Evolutionary conservation across 768 basidiomycete species (phyloP), one percentile per base, ranked within the genome.

Genomic region (Coprinopsis sp.): DNA sequence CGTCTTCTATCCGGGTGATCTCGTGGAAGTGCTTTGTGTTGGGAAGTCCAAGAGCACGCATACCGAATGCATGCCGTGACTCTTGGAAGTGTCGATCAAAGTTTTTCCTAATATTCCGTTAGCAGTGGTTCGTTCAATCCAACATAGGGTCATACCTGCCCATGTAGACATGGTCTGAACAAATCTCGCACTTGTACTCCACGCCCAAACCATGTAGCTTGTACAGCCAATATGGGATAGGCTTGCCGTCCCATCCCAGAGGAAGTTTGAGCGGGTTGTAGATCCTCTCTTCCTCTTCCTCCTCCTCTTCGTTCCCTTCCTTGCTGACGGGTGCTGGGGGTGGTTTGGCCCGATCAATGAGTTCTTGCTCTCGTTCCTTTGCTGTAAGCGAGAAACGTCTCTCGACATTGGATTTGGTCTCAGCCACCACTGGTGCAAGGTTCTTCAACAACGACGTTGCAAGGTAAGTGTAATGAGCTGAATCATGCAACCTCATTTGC

Each of bases 21-120:
- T 96, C 96, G 61, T 96, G 93, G 74, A 98, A 99, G 67, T 99
- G 96, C 66, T 95, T 97, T 2, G 95, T 98, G 54, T 97, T 97
- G 1, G 96, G 96, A 47, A 99, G 74, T 28, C 96, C 96, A 23
- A 99, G 77, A 10, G 95, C 93, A 38, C 92, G 85, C 92, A 99
- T 96, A 19, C 94, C 96, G 56, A 97, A 98, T 1, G 96, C 90
- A 67, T 99, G 96, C 46, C 94, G 77, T 22, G 91, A 89, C 74
- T 98, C 86, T 71, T 94, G 92, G 72, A 96, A 95, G 70, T 96
- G 93, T 41, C 91, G 76, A 60, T 95, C 92, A 55, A 95, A 95
- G 66, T 94, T 94, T 80, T 95, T 95, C 62, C 91, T 87, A 59
- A 14, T 36, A 31, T 47, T 53, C 37, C 23, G 31, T 33, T 33